Conservation (phyloP, 192 early-diverging fungal genomes). For the Backusella tarrabulga region DNA sequence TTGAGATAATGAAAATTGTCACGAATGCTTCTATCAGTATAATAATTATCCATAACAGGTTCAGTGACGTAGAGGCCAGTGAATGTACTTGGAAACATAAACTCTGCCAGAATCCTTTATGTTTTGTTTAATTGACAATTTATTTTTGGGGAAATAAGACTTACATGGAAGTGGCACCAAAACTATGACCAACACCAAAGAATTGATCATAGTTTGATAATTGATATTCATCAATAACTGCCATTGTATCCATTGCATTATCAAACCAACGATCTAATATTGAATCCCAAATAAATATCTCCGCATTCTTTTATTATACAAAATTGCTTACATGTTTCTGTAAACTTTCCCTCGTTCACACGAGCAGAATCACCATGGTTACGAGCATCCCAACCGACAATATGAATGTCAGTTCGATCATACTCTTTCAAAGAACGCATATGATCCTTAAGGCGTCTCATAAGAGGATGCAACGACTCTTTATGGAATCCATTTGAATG, state of each 20-base stretch:
- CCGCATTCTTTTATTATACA: neutral
- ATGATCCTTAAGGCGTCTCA: conserved; percentile 29
- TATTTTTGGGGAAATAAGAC: neutral
- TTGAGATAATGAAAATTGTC: conserved; percentile 35
- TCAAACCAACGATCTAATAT: conserved; percentile 52
- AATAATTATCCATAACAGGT: neutral
- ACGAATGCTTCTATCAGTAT: conserved; percentile 28
- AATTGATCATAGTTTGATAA: conserved; percentile 30
- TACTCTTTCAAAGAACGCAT: conserved; percentile 11
- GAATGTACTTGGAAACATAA: conserved; percentile 11
- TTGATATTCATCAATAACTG: conserved; percentile 41
- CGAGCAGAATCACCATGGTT: conserved; percentile 59
- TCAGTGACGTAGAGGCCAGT: conserved; percentile 10
- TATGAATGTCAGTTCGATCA: conserved; percentile 21
- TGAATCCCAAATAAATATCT: neutral
- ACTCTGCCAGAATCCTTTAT: conserved; percentile 20
- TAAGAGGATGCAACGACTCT: conserved; percentile 55
- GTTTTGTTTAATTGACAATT: neutral
- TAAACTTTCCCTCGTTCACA: conserved; percentile 36
- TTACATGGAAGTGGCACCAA: conserved; percentile 38
- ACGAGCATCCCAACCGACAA: conserved; percentile 53
- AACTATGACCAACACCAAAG: conserved; percentile 60
- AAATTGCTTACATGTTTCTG: neutral
- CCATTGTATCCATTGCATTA: conserved; percentile 46
- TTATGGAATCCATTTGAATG: conserved; percentile 65